A percentile compares a stretch with the other conserved stretches of the same genome.
Conservation (phyloP, 352 stramenopile species). For the Pythium guiyangense region DNA sequence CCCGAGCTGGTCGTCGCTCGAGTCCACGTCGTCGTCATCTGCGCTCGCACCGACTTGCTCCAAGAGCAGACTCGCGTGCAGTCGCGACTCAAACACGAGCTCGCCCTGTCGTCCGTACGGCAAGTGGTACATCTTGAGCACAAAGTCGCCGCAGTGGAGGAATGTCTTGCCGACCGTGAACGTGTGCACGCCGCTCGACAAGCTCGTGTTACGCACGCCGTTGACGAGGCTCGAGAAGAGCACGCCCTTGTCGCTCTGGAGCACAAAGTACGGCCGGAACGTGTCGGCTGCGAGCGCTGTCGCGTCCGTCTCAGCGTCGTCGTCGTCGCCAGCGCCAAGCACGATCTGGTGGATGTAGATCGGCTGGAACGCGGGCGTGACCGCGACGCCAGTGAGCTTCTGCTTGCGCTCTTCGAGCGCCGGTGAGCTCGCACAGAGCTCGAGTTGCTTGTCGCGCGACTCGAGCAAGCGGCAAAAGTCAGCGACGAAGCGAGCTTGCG, state of each 20-base stretch:
- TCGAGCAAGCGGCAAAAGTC: constrained; percentile 78
- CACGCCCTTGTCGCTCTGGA: constrained; percentile 84
- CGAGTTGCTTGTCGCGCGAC: constrained; percentile 62
- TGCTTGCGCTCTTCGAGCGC: constrained; percentile 62
- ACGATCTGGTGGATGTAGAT: constrained; percentile 84
- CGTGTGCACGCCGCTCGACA: constrained; percentile 45
- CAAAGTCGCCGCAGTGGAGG: constrained; percentile 56
- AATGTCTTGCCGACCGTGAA: constrained; percentile 69
- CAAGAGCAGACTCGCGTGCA: constrained; percentile 71
- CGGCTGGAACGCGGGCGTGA: constrained; percentile 54
- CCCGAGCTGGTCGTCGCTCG: constrained; percentile 3
- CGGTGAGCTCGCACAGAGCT: constrained; percentile 35
- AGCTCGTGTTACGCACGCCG: constrained; percentile 60
- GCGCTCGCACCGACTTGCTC: constrained; percentile 25
- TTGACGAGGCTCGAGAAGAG: constrained; percentile 86
- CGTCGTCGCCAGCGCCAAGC: constrained; percentile 29
- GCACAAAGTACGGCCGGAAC: constrained; percentile 82
- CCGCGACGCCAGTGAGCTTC: constrained; percentile 73
- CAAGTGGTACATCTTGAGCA: constrained; percentile 86
- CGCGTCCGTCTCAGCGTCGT: background rate
- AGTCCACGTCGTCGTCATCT: constrained; percentile 15
- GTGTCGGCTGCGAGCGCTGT: constrained; percentile 12
- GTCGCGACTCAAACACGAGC: constrained; percentile 69
- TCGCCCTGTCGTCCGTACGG: constrained; percentile 81
- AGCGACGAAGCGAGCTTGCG: constrained; percentile 71